Evolutionary conservation across 1,139 yeast species (phyloP).

Genomic region (Kazachstania sp.): DNA sequence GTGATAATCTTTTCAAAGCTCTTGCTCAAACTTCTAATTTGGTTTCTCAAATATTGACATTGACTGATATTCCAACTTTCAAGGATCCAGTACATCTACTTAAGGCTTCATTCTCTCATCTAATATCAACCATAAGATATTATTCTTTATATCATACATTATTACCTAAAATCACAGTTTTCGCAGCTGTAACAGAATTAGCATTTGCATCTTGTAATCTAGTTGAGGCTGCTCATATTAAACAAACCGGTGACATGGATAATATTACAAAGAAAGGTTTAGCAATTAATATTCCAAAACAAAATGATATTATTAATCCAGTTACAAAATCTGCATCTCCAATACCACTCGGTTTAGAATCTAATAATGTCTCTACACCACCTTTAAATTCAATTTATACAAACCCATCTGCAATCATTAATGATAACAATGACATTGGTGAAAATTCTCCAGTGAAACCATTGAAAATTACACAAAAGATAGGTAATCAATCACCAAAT

Average conservation of each 20-base stretch:
- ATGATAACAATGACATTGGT: slow-evolving; percentile 6
- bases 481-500: slow-evolving; percentile 13
- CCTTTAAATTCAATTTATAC: not conserved
- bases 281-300: not conserved
- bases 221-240: slow-evolving; percentile 46
- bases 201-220: slow-evolving; percentile 67
- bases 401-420: slow-evolving; percentile 1
- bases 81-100: slow-evolving; percentile 33
- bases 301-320: not conserved
- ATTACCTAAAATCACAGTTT: slow-evolving; percentile 63
- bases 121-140: slow-evolving; percentile 72
- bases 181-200: slow-evolving; percentile 70
- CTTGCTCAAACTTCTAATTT: slow-evolving; percentile 45
- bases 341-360: not conserved
- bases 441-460: slow-evolving; percentile 32
- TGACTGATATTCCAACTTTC: slow-evolving; percentile 18
- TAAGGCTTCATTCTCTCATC: slow-evolving; percentile 66
- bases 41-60: slow-evolving; percentile 38
- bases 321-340: slow-evolving; percentile 1
- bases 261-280: not conserved
- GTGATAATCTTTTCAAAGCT: slow-evolving; percentile 42
- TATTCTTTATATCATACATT: slow-evolving; percentile 44
- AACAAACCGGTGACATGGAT: slow-evolving; percentile 5
- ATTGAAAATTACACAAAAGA: slow-evolving; percentile 29
- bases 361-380: not conserved